Conservation (phyloP, 768 basidiomycete species). For the Wakefieldia striispora region DNA sequence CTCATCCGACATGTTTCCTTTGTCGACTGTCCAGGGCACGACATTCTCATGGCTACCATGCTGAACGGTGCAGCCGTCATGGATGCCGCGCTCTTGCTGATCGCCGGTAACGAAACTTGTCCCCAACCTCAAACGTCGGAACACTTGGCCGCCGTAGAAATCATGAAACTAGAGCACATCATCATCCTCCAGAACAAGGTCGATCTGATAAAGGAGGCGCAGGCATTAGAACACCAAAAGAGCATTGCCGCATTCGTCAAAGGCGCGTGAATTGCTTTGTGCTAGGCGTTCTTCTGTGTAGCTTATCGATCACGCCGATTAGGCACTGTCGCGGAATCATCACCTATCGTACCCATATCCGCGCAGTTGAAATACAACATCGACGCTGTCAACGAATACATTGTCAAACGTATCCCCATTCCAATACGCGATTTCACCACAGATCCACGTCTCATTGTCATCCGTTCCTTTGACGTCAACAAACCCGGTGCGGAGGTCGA, state of each 20-base stretch:
- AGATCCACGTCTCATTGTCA: conserved; percentile 92
- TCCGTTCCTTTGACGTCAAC: conserved; percentile 99
- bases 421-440: conserved; percentile 91
- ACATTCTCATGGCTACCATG: conserved; percentile 99
- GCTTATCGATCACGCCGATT: not conserved
- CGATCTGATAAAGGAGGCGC: conserved; percentile 92
- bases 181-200: conserved; percentile 99
- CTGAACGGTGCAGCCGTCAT: conserved; percentile 99
- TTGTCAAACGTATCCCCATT: conserved; percentile 94
- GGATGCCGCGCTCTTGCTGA: conserved; percentile 94
- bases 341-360: conserved; percentile 98
- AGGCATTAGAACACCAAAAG: conserved; percentile 94
- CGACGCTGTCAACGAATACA: conserved; percentile 98
- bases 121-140: conserved; percentile 99
- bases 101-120: conserved; percentile 98
- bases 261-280: conserved; percentile 44
- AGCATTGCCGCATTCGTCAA: conserved; percentile 95
- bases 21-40: conserved; percentile 96
- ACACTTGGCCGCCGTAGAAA: conserved; percentile 97
- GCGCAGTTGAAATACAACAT: conserved; percentile 99
- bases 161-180: conserved; percentile 98
- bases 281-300: not conserved
- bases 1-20: conserved; percentile 97
- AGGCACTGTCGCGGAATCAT: conserved; percentile 97
- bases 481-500: conserved; percentile 97